Evolutionary conservation across 1,139 yeast genomes (phyloP), one percentile per base, ranked within the genome.

Genomic region (Candida dubliniensis): DNA sequence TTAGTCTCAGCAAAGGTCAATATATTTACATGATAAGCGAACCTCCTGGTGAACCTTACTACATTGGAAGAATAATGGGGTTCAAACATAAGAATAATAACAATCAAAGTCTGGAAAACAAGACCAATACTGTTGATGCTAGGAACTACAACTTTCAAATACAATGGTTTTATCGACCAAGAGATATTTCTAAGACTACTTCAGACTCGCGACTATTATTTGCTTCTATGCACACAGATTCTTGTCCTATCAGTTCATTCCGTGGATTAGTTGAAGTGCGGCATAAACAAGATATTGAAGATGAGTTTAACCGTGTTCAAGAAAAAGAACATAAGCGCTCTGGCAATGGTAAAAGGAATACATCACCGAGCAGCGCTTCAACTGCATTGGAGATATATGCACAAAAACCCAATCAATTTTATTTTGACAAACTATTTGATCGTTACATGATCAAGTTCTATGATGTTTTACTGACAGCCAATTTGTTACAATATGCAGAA

Each of bases 11-110:
- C 7, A 79, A 78, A 48, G 81, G 79, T 23, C 96, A 91, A 46
- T 84, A 76, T 51, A 85, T 91, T 5, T 91, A 87, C 60, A 82
- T 93, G 81, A 76, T 90, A 24, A 83, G 95, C 51, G 97, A 89
- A 60, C 97, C 97, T 0, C 93, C 96, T 0, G 95, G 96, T 1
- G 98, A 91, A 55, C 97, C 98, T 0, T 91, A 87, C 66, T 90
- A 88, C 57, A 79, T 93, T 38, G 98, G 96, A 0, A 72, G 95
- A 43, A 76, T 93, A 40, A 79, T 88, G 76, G 95, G 91, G 24
- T 89, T 90, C 60, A 80, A 77, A 12, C 63, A 60, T 40, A 78
- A 73, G 49, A 56, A 53, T 24, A 48, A 42, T 36, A 36, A 38
- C 38, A 30, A 32, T 13, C 31, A 36, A 10, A 11, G n/a, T 15